A percentile compares a stretch with the other conserved stretches of the same genome.
Evolutionary conservation across 2,329 filamentous ascomycete species (phyloP).

Genomic region (Diplodia seriata): DNA sequence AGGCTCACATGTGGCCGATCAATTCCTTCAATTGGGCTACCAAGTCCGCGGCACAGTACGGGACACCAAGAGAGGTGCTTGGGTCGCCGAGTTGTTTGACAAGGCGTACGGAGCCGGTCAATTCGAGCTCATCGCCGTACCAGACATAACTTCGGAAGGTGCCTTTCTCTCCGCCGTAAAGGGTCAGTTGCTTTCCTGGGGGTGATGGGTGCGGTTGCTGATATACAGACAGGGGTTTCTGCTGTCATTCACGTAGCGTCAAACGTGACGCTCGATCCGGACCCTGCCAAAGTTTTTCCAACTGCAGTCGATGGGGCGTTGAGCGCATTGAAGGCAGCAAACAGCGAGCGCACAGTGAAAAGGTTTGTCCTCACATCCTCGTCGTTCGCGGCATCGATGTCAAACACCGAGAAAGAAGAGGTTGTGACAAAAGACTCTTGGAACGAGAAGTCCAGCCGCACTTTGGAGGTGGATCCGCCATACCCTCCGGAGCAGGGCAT

Average conservation of each 20-base stretch:
- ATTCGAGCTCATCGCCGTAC: conserved; percentile 42
- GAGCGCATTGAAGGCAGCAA: conserved; percentile 52
- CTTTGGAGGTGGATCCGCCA: conserved; percentile 40
- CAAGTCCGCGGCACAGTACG: conserved; percentile 46
- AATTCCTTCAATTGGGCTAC: conserved; percentile 43
- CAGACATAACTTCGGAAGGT: conserved; percentile 39
- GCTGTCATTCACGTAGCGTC: conserved; percentile 57
- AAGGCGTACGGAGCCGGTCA: conserved; percentile 36
- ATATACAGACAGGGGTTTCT: conserved; percentile 41
- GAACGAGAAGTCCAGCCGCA: conserved; percentile 43
- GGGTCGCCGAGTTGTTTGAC: conserved; percentile 43
- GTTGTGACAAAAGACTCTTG: conserved; percentile 41
- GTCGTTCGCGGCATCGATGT: conserved; percentile 43
- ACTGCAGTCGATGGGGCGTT: conserved; percentile 46
- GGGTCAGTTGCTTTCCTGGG: conserved; percentile 32
- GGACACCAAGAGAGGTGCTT: conserved; percentile 39
- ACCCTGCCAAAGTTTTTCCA: conserved; percentile 53
- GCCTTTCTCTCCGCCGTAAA: conserved; percentile 41
- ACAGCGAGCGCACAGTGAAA: conserved; percentile 50
- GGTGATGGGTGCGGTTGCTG: not conserved
- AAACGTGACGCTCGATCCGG: conserved; percentile 46
- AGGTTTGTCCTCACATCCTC: conserved; percentile 56
- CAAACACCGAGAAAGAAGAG: conserved; percentile 42
- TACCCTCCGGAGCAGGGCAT: conserved; percentile 39
- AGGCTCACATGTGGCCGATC: conserved; percentile 44